Evolutionary conservation across 805 yeast genomes (phyloP).

Genomic region (Candida ipomoeae): DNA sequence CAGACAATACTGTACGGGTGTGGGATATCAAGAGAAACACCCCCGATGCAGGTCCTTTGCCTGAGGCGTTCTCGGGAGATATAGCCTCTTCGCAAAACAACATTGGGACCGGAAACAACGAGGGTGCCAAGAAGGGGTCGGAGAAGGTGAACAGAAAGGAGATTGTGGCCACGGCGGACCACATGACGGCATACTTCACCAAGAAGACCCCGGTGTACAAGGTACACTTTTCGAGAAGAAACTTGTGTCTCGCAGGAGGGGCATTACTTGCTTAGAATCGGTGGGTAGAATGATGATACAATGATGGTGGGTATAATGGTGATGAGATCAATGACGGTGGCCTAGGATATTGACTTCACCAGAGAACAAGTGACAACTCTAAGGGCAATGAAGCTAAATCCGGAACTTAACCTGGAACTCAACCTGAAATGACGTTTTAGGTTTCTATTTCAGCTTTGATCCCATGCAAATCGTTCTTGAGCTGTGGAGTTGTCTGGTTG

Average conservation of each 20-base stretch:
- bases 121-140: conserved; percentile 21
- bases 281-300: too few relatives aligned
- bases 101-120: conserved; percentile 6
- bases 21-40: conserved; percentile 94
- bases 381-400: too few relatives aligned
- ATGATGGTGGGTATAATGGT: too few relatives aligned
- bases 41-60: conserved; percentile 68
- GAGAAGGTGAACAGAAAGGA: conserved; percentile 53
- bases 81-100: conserved; percentile 7
- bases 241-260: conserved; percentile 90
- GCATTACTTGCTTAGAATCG: conserved; percentile 46
- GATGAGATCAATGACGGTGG: too few relatives aligned
- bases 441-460: too few relatives aligned
- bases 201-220: conserved; percentile 92
- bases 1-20: conserved; percentile 87
- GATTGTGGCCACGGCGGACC: conserved; percentile 79
- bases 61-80: conserved; percentile 55
- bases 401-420: too few relatives aligned
- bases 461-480: too few relatives aligned
- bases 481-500: too few relatives aligned
- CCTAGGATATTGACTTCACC: too few relatives aligned
- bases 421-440: too few relatives aligned
- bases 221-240: conserved; percentile 87
- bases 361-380: too few relatives aligned
- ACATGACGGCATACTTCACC: conserved; percentile 89